Conservation (phyloP, 345 rosid species). For the Gossypium turneri region DNA sequence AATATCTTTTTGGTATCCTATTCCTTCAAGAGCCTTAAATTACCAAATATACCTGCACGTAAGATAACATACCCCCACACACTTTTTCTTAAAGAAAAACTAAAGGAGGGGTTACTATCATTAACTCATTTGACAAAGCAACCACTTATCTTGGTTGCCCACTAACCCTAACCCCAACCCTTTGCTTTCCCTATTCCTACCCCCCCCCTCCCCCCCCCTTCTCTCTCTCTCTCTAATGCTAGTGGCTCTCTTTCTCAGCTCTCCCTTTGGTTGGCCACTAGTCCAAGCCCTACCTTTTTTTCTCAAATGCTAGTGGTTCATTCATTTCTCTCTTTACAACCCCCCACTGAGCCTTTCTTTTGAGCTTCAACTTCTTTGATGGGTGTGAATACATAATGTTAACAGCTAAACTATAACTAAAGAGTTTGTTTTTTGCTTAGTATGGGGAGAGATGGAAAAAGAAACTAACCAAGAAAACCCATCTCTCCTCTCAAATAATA, state of each 20-base stretch:
- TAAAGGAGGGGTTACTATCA: slow-evolving; percentile 36
- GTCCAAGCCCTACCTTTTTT: slow-evolving; percentile 7
- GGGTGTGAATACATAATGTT: slow-evolving; percentile 13
- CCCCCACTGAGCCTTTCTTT: neutral
- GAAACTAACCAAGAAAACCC: slow-evolving; percentile 43
- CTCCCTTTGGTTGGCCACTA: slow-evolving; percentile 27
- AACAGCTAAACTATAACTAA: slow-evolving; percentile 29
- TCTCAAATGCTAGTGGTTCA: slow-evolving; percentile 39
- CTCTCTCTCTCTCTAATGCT: neutral
- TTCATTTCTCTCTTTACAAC: slow-evolving; percentile 9
- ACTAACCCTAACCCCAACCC: slow-evolving; percentile 11
- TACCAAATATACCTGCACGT: neutral
- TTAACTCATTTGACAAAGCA: slow-evolving; percentile 40
- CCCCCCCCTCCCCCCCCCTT: neutral
- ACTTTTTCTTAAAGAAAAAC: slow-evolving; percentile 16
- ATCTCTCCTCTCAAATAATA: slow-evolving; percentile 32
- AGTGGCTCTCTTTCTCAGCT: slow-evolving; percentile 1
- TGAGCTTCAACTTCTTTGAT: neutral
- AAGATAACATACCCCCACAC: neutral
- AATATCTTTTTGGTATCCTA: neutral
- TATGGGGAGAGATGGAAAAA: slow-evolving; percentile 63
- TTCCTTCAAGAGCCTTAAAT: neutral
- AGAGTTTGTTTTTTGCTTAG: slow-evolving; percentile 19
- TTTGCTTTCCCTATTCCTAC: neutral
- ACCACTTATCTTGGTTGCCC: slow-evolving; percentile 28